phyloP scores from a whole-genome alignment of 345 rosid species.

The Carallia pectinifolia region DNA sequence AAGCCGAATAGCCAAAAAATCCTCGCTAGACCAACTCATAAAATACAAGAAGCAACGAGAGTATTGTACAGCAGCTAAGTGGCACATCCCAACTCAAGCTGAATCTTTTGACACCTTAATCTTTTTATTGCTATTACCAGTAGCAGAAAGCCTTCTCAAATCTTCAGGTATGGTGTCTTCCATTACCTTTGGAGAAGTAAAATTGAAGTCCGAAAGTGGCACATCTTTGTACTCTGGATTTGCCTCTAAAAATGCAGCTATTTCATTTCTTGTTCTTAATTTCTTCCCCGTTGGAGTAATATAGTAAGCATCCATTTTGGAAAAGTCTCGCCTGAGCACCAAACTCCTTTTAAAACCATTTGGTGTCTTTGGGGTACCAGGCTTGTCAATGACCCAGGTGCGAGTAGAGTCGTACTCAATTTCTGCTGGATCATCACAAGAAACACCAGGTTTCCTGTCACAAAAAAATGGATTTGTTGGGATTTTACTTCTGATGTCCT shows the following conservation, averaged over 20 bases:
- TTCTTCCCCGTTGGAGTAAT: conserved; percentile 72
- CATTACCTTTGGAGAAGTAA: conserved; percentile 66
- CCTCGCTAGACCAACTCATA: neutral
- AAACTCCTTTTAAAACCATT: conserved; percentile 75
- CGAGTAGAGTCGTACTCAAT: conserved; percentile 58
- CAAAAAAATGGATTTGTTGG: conserved; percentile 50
- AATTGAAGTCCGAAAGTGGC: conserved; percentile 49
- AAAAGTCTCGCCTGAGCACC: conserved; percentile 65
- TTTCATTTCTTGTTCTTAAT: conserved; percentile 60
- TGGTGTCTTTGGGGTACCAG: conserved; percentile 82
- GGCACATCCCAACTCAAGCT: conserved; percentile 1
- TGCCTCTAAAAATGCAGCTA: conserved; percentile 51
- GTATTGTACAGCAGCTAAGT: neutral
- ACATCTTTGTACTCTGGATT: conserved; percentile 52
- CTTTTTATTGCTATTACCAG: conserved; percentile 20
- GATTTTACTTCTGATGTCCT: conserved; percentile 67
- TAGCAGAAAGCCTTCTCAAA: conserved; percentile 30
- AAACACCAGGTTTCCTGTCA: conserved; percentile 40
- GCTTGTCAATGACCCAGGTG: conserved; percentile 84
- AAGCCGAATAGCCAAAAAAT: neutral
- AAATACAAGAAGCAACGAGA: neutral
- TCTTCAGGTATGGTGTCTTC: conserved; percentile 71
- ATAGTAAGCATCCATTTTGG: conserved; percentile 88
- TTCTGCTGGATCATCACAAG: conserved; percentile 70
- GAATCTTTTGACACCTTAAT: conserved; percentile 9